Evolutionary conservation across 208 protist genomes (phyloP).

Genomic region (Leishmania lainsoni): DNA sequence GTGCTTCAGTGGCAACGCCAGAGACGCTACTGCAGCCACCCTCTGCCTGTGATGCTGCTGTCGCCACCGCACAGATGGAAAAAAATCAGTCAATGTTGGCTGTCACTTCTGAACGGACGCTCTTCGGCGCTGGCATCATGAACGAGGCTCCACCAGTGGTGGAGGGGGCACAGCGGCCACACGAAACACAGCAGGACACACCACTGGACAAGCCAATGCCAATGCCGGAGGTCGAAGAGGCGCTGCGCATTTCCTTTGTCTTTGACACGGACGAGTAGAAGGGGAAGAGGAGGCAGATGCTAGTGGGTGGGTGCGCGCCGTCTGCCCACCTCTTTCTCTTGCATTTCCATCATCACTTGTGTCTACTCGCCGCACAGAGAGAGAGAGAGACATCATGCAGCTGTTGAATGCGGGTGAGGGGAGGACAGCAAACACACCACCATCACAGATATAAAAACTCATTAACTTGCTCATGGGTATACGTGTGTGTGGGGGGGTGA

Average conservation of each 20-base stretch:
- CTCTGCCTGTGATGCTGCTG: neutral
- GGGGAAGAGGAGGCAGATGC: neutral
- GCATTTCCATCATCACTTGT: neutral
- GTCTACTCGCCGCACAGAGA: neutral
- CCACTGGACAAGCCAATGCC: neutral
- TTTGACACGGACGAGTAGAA: neutral
- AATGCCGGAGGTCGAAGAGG: neutral
- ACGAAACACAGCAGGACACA: neutral
- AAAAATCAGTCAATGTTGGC: constrained; percentile 5
- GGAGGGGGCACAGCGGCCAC: neutral
- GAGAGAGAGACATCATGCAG: neutral
- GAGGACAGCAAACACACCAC: neutral
- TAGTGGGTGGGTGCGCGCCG: neutral
- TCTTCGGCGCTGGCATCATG: constrained; percentile 10
- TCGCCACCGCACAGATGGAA: neutral
- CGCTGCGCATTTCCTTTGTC: neutral
- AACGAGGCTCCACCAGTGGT: constrained; percentile 17
- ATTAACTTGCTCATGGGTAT: too few relatives aligned
- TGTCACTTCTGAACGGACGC: constrained; percentile 13
- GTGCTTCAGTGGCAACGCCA: neutral
- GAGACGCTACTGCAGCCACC: neutral
- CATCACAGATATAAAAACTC: too few relatives aligned
- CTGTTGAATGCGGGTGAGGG: neutral
- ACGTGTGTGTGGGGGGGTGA: too few relatives aligned
- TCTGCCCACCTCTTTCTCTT: neutral